phyloP scores from a whole-genome alignment of 2,329 filamentous ascomycete species.

The Cadophora malorum region DNA sequence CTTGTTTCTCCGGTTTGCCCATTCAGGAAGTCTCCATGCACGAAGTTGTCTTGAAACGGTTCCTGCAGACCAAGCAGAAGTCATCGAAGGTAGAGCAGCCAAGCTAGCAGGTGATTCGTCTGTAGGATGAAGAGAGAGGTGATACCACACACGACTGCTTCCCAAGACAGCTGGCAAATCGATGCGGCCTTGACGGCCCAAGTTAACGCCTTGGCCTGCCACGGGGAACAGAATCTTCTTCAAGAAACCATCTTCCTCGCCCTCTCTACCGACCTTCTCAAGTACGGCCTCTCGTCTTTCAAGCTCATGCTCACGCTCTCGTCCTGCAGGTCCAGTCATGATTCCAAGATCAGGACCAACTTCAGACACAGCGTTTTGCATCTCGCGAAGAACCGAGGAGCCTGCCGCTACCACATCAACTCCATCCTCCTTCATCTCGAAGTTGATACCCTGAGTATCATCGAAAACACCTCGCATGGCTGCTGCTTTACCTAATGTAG shows the following conservation, averaged over 20 bases:
- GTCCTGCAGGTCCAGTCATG: constrained; percentile 67
- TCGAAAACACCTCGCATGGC: constrained; percentile 92
- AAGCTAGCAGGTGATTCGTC: constrained; percentile 81
- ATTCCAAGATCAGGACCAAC: constrained; percentile 82
- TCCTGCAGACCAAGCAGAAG: constrained; percentile 91
- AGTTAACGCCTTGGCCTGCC: constrained; percentile 76
- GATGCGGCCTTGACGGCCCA: constrained; percentile 79
- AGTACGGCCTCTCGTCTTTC: constrained; percentile 84
- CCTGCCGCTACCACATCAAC: constrained; percentile 75
- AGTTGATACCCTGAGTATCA: constrained; percentile 89
- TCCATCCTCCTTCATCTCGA: constrained; percentile 96
- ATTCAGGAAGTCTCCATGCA: constrained; percentile 92
- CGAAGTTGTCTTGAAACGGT: constrained; percentile 91
- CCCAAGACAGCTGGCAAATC: constrained; percentile 76
- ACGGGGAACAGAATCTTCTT: constrained; percentile 82
- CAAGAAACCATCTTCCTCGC: constrained; percentile 82
- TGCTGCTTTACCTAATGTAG: constrained; percentile 83
- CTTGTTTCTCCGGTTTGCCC: constrained; percentile 92
- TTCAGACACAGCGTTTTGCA: constrained; percentile 80
- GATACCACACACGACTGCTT: constrained; percentile 94
- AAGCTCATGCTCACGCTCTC: constrained; percentile 77
- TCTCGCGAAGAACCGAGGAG: constrained; percentile 85
- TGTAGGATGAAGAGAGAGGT: constrained; percentile 88
- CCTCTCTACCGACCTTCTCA: constrained; percentile 84
- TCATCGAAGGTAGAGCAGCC: constrained; percentile 72